Evolutionary conservation across 805 yeast species (phyloP).

Genomic region (Dipodascopsis tothii): DNA sequence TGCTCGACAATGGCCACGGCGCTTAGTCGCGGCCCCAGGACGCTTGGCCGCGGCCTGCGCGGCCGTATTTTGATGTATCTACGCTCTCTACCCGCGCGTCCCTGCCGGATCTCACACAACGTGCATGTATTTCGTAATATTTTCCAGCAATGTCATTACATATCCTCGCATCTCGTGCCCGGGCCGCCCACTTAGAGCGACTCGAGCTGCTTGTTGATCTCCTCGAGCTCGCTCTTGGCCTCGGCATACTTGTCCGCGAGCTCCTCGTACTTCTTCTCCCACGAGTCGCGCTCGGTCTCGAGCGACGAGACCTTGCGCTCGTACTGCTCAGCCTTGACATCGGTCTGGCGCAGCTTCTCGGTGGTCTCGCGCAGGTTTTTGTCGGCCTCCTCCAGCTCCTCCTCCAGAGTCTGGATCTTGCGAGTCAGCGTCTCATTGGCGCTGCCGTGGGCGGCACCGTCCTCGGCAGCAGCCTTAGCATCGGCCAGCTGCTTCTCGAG

Average conservation of each 20-base stretch:
- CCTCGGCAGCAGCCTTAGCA: slow-evolving; percentile 81
- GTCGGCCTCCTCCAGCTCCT: slow-evolving; percentile 85
- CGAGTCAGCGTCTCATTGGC: slow-evolving; percentile 85
- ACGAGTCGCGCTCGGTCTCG: slow-evolving; percentile 84
- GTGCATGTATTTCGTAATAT: too few relatives aligned
- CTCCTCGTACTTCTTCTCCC: slow-evolving; percentile 88
- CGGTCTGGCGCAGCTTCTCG: slow-evolving; percentile 87
- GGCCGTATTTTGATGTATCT: too few relatives aligned
- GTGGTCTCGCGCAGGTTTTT: slow-evolving; percentile 87
- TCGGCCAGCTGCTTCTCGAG: slow-evolving; percentile 66
- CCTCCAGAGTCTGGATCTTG: slow-evolving; percentile 82
- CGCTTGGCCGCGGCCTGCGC: too few relatives aligned
- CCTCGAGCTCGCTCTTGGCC: slow-evolving; percentile 91
- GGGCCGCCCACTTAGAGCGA: slow-evolving; percentile 35
- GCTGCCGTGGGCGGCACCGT: slow-evolving; percentile 78
- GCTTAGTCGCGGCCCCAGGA: too few relatives aligned
- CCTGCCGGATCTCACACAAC: too few relatives aligned
- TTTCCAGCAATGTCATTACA: too few relatives aligned
- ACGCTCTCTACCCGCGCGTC: too few relatives aligned
- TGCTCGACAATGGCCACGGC: slow-evolving; percentile 25
- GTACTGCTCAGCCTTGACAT: slow-evolving; percentile 90
- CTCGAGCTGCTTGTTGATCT: slow-evolving; percentile 93
- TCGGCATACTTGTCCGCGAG: slow-evolving; percentile 69
- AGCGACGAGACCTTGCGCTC: slow-evolving; percentile 88
- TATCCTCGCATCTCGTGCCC: too few relatives aligned